Conservation (phyloP, 2,329 filamentous ascomycete species). For the Teratosphaeria epicoccoides region DNA sequence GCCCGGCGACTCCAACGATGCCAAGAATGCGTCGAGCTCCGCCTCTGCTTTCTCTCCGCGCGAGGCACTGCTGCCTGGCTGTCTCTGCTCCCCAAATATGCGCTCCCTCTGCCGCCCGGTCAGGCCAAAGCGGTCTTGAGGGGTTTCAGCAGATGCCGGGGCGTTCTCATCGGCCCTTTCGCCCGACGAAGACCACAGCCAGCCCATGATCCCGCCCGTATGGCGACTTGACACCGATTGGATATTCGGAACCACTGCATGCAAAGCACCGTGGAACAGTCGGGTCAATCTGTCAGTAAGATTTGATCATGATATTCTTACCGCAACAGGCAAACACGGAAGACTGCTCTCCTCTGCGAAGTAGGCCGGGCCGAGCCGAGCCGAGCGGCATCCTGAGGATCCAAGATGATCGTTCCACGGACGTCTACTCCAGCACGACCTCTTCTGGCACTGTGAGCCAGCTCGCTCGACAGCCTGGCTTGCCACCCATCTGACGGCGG, state of each 20-base stretch:
- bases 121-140: slow-evolving; percentile 11
- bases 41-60: slow-evolving; percentile 41
- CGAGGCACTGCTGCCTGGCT: slow-evolving; percentile 19
- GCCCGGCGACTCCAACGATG: slow-evolving; percentile 31
- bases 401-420: too few relatives aligned
- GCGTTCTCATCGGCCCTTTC: neutral
- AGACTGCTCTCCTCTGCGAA: too few relatives aligned
- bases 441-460: neutral
- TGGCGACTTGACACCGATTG: too few relatives aligned
- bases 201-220: slow-evolving; percentile 21
- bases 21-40: slow-evolving; percentile 45
- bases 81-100: slow-evolving; percentile 18
- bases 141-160: neutral
- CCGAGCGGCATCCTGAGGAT: too few relatives aligned
- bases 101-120: slow-evolving; percentile 20
- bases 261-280: too few relatives aligned
- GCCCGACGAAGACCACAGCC: slow-evolving; percentile 17
- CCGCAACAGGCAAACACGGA: too few relatives aligned
- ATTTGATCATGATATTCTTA: too few relatives aligned
- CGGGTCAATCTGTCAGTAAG: too few relatives aligned
- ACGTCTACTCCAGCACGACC: too few relatives aligned
- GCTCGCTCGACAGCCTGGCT: neutral
- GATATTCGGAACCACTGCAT: too few relatives aligned
- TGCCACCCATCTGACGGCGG: neutral
- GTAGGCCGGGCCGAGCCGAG: too few relatives aligned